Conservation (phyloP, 1,139 yeast genomes). For the Geotrichum phurueaensis region DNA sequence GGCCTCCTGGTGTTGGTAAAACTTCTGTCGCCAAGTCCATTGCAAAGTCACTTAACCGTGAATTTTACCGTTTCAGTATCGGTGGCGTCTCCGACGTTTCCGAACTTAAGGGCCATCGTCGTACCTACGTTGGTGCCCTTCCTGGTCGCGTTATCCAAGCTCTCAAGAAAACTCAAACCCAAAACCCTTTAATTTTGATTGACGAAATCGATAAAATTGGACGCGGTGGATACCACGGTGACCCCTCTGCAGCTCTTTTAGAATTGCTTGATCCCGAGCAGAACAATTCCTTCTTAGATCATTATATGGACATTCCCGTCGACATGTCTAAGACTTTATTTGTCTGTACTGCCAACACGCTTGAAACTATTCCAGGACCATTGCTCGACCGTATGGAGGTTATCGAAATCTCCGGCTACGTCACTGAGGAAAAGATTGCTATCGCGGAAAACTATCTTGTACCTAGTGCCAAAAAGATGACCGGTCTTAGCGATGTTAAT, state of each 20-base stretch:
- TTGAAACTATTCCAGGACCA: slow-evolving; percentile 90
- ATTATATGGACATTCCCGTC: slow-evolving; percentile 86
- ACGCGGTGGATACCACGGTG: slow-evolving; percentile 63
- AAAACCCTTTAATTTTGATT: slow-evolving; percentile 84
- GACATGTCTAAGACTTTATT: slow-evolving; percentile 88
- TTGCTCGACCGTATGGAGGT: slow-evolving; percentile 96
- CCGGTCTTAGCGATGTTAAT: slow-evolving; percentile 69
- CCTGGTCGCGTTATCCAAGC: slow-evolving; percentile 93
- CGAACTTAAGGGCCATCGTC: slow-evolving; percentile 93
- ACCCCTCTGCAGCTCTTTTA: slow-evolving; percentile 89
- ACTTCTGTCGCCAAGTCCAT: slow-evolving; percentile 93
- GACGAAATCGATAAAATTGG: slow-evolving; percentile 92
- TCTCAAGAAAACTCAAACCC: slow-evolving; percentile 79
- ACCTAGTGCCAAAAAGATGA: slow-evolving; percentile 74
- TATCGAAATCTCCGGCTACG: slow-evolving; percentile 88
- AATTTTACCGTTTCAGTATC: slow-evolving; percentile 85
- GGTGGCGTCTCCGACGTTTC: slow-evolving; percentile 97
- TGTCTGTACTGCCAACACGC: slow-evolving; percentile 93
- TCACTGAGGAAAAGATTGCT: slow-evolving; percentile 84
- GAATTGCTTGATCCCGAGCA: slow-evolving; percentile 96
- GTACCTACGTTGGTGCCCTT: slow-evolving; percentile 94
- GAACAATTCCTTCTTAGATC: slow-evolving; percentile 81
- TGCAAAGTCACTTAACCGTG: slow-evolving; percentile 79
- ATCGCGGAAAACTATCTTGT: slow-evolving; percentile 84
- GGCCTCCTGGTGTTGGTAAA: slow-evolving; percentile 99